A percentile compares a stretch with the other conserved stretches of the same genome.
Evolutionary conservation across 768 basidiomycete genomes (phyloP).

Genomic region (Pulveroboletus sp.): DNA sequence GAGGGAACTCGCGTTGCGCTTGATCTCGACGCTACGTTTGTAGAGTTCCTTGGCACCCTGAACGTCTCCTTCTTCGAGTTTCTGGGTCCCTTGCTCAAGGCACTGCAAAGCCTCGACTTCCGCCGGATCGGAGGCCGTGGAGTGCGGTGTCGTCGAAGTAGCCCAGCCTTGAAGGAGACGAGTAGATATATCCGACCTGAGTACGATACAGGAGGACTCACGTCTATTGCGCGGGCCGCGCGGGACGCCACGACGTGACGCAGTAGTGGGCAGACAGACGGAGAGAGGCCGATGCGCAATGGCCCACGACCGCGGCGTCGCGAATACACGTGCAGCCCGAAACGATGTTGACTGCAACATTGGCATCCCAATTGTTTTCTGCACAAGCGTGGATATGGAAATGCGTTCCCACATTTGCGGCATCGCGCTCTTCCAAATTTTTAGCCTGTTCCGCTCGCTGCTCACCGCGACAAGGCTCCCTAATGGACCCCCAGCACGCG

Average conservation of each 20-base stretch:
- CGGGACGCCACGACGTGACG: constrained; percentile 6
- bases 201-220: constrained; percentile 21
- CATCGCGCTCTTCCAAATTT: constrained; percentile 31
- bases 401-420: constrained; percentile 15
- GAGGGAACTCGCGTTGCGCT: constrained; percentile 72
- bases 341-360: constrained; percentile 19
- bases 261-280: too few species aligned
- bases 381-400: constrained; percentile 9
- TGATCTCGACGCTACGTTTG: constrained; percentile 74
- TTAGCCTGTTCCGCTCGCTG: constrained; percentile 18
- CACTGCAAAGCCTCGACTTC: constrained; percentile 75
- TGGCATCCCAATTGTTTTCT: constrained; percentile 30
- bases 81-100: constrained; percentile 78
- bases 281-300: constrained; percentile 18
- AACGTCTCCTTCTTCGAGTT: constrained; percentile 84
- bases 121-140: constrained; percentile 78
- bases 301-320: constrained; percentile 26
- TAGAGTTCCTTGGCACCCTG: constrained; percentile 74
- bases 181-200: constrained; percentile 1
- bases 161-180: constrained; percentile 54
- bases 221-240: constrained; percentile 15
- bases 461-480: constrained; percentile 23
- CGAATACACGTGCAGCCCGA: constrained; percentile 19
- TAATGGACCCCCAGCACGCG: constrained; percentile 20
- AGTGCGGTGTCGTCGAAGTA: constrained; percentile 74